Conservation (phyloP, 2,329 filamentous ascomycete genomes). For the Xylaria sp. region DNA sequence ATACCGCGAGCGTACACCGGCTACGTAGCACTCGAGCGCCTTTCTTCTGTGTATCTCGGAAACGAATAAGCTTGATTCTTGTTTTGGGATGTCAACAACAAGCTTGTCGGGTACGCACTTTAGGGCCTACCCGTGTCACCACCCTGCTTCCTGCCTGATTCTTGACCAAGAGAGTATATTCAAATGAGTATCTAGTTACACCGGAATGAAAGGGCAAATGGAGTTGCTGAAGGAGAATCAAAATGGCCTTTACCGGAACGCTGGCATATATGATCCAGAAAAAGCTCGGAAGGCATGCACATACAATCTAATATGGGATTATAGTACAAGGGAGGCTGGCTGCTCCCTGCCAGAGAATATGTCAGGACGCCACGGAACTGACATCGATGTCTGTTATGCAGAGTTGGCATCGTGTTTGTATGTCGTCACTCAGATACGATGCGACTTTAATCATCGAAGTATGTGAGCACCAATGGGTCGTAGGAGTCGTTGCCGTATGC, state of each 20-base stretch:
- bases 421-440: neutral
- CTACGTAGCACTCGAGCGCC: neutral
- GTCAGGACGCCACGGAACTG: neutral
- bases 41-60: neutral
- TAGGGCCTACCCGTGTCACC: too few species aligned
- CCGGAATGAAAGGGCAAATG: neutral
- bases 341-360: neutral
- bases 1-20: neutral
- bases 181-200: neutral
- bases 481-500: slow-evolving; percentile 40
- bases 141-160: too few species aligned
- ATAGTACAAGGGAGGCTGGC: neutral
- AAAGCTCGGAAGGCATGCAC: neutral
- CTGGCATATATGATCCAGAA: neutral
- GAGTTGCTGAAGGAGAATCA: neutral
- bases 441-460: slow-evolving; percentile 17
- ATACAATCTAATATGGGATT: neutral
- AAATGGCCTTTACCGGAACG: neutral
- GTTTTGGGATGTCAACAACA: neutral
- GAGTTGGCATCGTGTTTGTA: neutral
- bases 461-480: slow-evolving; percentile 31
- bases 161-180: too few species aligned
- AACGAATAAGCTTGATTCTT: neutral
- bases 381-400: neutral
- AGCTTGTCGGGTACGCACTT: too few species aligned